These are phyloP conservation scores for Boechera divaricarpa DNA, from an alignment of 345 rosid species.

Conservation along the genomic window DNA sequence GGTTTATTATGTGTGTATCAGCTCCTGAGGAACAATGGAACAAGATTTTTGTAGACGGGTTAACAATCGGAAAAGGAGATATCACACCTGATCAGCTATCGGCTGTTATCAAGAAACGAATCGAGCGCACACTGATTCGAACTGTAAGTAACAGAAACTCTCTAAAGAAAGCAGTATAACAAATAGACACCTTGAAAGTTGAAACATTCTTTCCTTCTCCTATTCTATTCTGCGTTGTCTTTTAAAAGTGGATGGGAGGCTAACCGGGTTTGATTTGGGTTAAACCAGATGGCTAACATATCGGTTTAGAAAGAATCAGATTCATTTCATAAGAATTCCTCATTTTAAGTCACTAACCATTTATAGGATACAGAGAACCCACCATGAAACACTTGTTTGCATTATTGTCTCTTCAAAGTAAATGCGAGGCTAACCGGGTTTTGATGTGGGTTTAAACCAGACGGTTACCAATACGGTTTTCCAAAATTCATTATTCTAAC, in stretches of 20 bases:
- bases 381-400: neutral
- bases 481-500: neutral
- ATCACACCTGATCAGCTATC: constrained; percentile 65
- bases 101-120: constrained; percentile 74
- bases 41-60: constrained; percentile 68
- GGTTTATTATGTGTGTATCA: constrained; percentile 47
- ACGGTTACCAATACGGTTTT: neutral
- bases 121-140: constrained; percentile 78
- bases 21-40: constrained; percentile 95
- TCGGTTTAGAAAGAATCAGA: neutral
- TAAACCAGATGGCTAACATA: neutral
- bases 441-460: neutral
- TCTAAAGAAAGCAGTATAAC: neutral
- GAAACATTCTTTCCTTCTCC: neutral
- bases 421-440: constrained; percentile 5
- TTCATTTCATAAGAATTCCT: neutral
- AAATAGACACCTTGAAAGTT: neutral
- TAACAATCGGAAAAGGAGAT: constrained; percentile 76
- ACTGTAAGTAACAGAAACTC: constrained; percentile 57
- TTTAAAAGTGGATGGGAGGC: neutral
- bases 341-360: neutral
- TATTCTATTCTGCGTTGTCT: neutral
- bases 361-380: neutral
- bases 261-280: constrained; percentile 15
- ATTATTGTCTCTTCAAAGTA: neutral